phyloP scores from a whole-genome alignment of 2,329 filamentous ascomycete genomes.

The Phoma sp. region DNA sequence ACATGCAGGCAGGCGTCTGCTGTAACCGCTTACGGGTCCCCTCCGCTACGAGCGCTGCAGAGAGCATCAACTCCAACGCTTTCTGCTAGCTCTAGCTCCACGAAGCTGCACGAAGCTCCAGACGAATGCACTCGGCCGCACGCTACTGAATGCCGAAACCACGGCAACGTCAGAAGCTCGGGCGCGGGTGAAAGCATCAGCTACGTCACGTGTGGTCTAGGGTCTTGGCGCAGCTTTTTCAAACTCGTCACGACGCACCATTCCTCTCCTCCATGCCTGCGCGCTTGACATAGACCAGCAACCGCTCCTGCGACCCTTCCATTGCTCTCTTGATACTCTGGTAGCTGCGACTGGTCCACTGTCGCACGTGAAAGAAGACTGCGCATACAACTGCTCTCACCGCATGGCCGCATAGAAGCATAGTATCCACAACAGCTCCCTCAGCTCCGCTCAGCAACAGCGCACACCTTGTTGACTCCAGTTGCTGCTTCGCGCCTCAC shows the following conservation, averaged over 20 bases:
- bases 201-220: conserved; percentile 23
- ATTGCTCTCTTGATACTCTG: conserved; percentile 29
- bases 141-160: neutral
- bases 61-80: too few relatives aligned
- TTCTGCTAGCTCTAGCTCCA: too few relatives aligned
- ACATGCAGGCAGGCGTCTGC: neutral
- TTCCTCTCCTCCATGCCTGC: conserved; percentile 25
- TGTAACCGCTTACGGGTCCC: neutral
- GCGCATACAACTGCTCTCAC: conserved; percentile 27
- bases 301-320: conserved; percentile 21
- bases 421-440: conserved; percentile 22
- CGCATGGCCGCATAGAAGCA: conserved; percentile 34
- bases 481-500: conserved; percentile 26
- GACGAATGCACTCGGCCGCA: too few relatives aligned
- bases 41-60: neutral
- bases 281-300: conserved; percentile 31
- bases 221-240: conserved; percentile 5
- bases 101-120: too few relatives aligned
- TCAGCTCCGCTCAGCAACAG: conserved; percentile 32
- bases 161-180: neutral
- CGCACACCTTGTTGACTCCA: conserved; percentile 23
- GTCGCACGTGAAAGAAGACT: conserved; percentile 26
- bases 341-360: conserved; percentile 27
- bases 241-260: conserved; percentile 21
- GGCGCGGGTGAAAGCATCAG: neutral